Percentiles rank a stretch among this genome's conserved stretches.
phyloP scores from a whole-genome alignment of 768 basidiomycete genomes.

The Tulasnella calospora region DNA sequence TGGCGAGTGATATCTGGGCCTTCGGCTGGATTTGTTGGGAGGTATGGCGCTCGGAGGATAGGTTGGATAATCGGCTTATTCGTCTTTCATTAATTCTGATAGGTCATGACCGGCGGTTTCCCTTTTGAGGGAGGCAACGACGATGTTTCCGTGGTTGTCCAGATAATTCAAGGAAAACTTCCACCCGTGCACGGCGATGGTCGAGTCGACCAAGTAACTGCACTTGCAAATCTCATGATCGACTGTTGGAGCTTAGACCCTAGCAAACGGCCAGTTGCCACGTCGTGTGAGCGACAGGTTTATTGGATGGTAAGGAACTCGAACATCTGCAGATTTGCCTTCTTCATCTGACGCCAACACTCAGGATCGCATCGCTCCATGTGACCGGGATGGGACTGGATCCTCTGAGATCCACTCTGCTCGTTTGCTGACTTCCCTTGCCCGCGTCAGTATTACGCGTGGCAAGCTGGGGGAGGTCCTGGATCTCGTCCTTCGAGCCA shows the following conservation, averaged over 20 bases:
- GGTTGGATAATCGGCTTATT: too few relatives aligned
- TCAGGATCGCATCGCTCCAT: not conserved
- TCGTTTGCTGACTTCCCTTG: not conserved
- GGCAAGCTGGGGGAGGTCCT: not conserved
- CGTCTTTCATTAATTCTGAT: too few relatives aligned
- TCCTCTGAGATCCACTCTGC: not conserved
- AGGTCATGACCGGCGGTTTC: not conserved
- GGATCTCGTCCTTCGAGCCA: not conserved
- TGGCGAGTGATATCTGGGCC: not conserved
- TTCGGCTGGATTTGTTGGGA: constrained; percentile 1
- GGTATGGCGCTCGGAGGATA: not conserved
- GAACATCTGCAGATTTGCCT: not conserved
- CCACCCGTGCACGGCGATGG: not conserved
- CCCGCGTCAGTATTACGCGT: not conserved
- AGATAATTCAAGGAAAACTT: not conserved
- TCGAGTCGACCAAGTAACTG: not conserved
- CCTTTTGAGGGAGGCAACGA: not conserved
- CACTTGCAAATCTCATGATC: not conserved
- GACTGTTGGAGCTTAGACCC: not conserved
- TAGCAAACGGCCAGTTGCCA: not conserved
- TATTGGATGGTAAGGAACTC: not conserved
- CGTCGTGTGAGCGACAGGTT: not conserved
- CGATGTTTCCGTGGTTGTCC: not conserved
- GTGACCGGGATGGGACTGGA: not conserved
- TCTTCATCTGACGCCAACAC: not conserved